Conservation (phyloP, 2,329 filamentous ascomycete genomes). For the Cryoendolithus antarcticus region DNA sequence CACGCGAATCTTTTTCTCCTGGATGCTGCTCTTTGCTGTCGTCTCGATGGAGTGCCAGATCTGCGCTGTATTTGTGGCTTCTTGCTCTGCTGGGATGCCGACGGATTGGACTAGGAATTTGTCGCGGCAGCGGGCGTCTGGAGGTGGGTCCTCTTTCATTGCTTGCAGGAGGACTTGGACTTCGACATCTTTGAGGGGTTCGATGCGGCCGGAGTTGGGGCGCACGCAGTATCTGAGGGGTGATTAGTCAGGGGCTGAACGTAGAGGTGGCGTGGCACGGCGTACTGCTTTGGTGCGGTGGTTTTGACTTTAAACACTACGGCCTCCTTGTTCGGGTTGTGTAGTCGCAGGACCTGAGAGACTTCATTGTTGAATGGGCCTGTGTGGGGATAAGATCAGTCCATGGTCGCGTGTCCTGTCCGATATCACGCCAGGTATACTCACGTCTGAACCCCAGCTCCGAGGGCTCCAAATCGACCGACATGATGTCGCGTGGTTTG, state of each 20-base stretch:
- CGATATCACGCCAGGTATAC: constrained; percentile 23
- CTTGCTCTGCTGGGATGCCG: constrained; percentile 59
- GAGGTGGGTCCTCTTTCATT: constrained; percentile 87
- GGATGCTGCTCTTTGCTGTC: constrained; percentile 61
- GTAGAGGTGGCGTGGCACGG: constrained; percentile 8
- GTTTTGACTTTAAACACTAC: constrained; percentile 83
- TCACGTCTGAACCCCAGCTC: constrained; percentile 91
- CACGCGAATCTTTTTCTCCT: constrained; percentile 94
- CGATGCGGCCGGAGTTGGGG: constrained; percentile 92
- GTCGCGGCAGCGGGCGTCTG: constrained; percentile 83
- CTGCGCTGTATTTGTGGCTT: constrained; percentile 65
- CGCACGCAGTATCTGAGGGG: constrained; percentile 78
- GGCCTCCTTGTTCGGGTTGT: constrained; percentile 45
- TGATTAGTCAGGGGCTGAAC: background rate
- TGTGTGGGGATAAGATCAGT: constrained; percentile 19
- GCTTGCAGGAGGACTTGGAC: constrained; percentile 96
- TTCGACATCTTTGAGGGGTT: constrained; percentile 78
- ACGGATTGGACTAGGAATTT: constrained; percentile 97
- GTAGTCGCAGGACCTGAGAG: constrained; percentile 46
- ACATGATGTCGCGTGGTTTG: constrained; percentile 49
- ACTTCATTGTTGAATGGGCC: constrained; percentile 54
- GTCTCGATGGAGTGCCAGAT: constrained; percentile 69
- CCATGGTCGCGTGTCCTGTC: constrained; percentile 1
- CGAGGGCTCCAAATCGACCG: constrained; percentile 79
- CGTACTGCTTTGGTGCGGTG: constrained; percentile 95